phyloP scores from a whole-genome alignment of 495 filamentous ascomycete species.

The Durotheca rogersii region DNA sequence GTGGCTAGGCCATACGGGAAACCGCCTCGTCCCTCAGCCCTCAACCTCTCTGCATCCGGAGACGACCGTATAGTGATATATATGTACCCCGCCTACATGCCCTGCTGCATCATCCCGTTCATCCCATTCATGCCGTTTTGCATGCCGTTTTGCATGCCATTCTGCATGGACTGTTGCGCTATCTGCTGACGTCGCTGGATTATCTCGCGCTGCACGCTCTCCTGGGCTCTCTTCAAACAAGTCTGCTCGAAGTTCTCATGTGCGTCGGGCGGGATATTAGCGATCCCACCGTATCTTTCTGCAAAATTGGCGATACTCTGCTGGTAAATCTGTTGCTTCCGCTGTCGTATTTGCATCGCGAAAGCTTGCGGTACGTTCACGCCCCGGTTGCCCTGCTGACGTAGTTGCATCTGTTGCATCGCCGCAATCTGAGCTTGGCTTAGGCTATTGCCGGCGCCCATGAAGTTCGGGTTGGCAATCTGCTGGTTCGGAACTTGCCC shows the following conservation, averaged over 20 bases:
- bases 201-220: constrained; percentile 37
- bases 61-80: too few relatives aligned
- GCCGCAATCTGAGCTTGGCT: constrained; percentile 41
- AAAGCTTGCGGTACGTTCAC: constrained; percentile 24
- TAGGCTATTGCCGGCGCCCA: constrained; percentile 34
- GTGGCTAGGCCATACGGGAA: too few relatives aligned
- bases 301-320: constrained; percentile 50
- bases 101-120: constrained; percentile 42
- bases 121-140: constrained; percentile 35
- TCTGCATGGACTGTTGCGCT: constrained; percentile 24
- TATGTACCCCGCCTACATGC: constrained; percentile 23
- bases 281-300: constrained; percentile 39
- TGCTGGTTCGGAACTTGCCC: constrained; percentile 39
- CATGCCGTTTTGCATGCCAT: constrained; percentile 23
- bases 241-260: constrained; percentile 35
- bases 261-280: constrained; percentile 38
- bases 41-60: background rate
- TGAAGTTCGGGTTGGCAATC: constrained; percentile 37
- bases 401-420: constrained; percentile 40
- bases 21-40: too few relatives aligned
- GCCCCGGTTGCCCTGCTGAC: constrained; percentile 25
- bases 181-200: constrained; percentile 40
- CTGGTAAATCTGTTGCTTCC: constrained; percentile 45
- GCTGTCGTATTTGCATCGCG: constrained; percentile 24
- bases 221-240: constrained; percentile 30